These are phyloP conservation scores for Fusarium globosum DNA, from an alignment of 2,329 filamentous ascomycete genomes.

Conservation along the genomic window DNA sequence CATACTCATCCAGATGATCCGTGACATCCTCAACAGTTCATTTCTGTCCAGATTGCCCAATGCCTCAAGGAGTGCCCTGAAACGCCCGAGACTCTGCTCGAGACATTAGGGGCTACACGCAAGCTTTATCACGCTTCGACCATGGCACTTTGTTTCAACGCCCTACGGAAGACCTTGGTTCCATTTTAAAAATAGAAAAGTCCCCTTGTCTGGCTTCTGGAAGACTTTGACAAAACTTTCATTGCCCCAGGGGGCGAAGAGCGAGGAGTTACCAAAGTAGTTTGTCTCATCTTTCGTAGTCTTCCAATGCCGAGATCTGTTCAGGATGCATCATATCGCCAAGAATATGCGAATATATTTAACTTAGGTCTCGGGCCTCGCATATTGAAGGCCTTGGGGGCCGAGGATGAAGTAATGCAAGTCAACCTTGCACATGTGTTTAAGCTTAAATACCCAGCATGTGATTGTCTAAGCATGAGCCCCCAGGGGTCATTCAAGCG, in stretches of 20 bases:
- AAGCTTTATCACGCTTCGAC: not conserved
- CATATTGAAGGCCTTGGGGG: not conserved
- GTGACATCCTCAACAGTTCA: rapidly evolving
- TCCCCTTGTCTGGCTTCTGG: not conserved
- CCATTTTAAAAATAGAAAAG: not conserved
- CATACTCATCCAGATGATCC: rapidly evolving
- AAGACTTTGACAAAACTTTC: not conserved
- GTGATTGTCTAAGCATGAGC: not conserved
- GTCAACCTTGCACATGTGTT: not conserved
- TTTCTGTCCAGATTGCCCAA: not conserved
- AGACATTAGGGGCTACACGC: not conserved
- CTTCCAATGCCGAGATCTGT: no score
- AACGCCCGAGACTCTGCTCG: not conserved
- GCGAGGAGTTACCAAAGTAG: rapidly evolving
- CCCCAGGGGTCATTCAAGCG: not conserved
- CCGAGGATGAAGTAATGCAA: not conserved
- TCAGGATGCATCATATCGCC: not conserved
- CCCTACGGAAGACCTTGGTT: not conserved
- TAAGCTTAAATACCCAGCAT: slow-evolving; percentile 1
- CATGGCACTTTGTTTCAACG: not conserved
- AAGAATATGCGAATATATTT: rapidly evolving
- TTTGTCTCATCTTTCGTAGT: not conserved
- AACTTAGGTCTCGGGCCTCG: not conserved
- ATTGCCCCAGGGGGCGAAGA: not conserved
- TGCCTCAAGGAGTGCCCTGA: not conserved